A percentile compares a stretch with the other conserved stretches of the same genome.
These are phyloP conservation scores for Annulohypoxylon bovei DNA, from an alignment of 495 filamentous ascomycete genomes.

Conservation along the genomic window DNA sequence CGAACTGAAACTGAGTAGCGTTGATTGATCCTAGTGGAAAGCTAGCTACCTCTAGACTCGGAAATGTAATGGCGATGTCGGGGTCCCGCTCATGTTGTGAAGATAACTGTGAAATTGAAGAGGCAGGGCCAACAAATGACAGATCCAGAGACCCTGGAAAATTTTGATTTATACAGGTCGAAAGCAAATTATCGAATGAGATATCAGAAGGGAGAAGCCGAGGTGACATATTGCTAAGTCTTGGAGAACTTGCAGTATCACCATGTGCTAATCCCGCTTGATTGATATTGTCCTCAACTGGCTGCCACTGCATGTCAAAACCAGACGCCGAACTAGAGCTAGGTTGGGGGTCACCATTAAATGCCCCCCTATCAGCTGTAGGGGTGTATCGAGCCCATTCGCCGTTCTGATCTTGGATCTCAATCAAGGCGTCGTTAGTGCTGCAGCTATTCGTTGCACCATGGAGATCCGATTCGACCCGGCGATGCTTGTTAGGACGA, in stretches of 20 bases:
- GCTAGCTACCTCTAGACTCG: neutral
- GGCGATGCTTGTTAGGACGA: slow-evolving; percentile 1
- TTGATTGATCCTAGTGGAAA: neutral
- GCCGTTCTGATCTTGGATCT: slow-evolving; percentile 8
- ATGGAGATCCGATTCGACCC: neutral
- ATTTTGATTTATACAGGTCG: neutral
- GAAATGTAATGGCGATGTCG: neutral
- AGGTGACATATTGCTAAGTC: neutral
- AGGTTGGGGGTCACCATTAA: neutral
- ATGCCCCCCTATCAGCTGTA: neutral
- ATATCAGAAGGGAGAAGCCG: neutral
- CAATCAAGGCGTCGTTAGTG: slow-evolving; percentile 9
- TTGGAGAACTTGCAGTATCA: neutral
- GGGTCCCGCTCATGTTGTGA: neutral
- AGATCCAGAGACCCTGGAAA: neutral
- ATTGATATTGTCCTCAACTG: neutral
- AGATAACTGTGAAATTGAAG: neutral
- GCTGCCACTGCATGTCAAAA: neutral
- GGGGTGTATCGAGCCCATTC: slow-evolving; percentile 12
- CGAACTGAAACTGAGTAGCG: neutral
- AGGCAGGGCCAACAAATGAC: neutral
- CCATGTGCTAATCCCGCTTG: neutral
- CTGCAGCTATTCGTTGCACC: neutral
- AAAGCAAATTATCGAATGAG: neutral
- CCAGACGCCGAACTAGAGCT: neutral